Base-by-base conservation (phyloP, 495 filamentous ascomycete species). In the Hypoxylon fuscum region DNA sequence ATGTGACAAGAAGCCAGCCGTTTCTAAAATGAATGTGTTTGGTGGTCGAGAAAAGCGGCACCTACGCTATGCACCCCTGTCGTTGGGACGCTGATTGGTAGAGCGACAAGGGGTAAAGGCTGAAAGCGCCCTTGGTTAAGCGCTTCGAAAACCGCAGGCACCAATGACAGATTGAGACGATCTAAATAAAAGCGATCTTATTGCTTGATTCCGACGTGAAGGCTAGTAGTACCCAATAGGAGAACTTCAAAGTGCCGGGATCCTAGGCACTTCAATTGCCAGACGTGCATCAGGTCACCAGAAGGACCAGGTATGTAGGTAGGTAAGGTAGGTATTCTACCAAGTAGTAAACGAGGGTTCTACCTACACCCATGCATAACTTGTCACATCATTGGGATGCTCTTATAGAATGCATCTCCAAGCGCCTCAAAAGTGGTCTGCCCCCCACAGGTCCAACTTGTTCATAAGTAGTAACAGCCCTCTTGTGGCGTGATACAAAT, bases 401-500 rank as follows among this genome's bases (percentile, higher is more conserved):
- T 51, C 18, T 52, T 35, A 15, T 15, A 56, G 53, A 47, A 38
- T 25, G 46, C 25, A 21, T 58, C 44, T 22, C 56, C 48, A 57
- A 62, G 58, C 53, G 59, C 59, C 52, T 62, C 47, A 50, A 50
- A n/a, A n/a, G n/a, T 48, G 32, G 11, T 15, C 10, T 29, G 14
- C 21, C 61, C 57, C 54, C 37, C 48, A 38, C 53, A 32, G 15
- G 31, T 50, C 34, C 22, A 35, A 15, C 45, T 55, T 35, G 18
- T 59, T 68, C 59, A 68, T 68, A 68, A 68, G 64, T 55, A 41
- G 43, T 41, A 42, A 51, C 15, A 14, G 49, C 59, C 59, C 64
- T 52, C 49, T 38, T 50, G 64, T 68, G 64, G 64, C 59, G 54
- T 68, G 64, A 59, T 55, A 46, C 50, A 62, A 63, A 55, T 68